phyloP scores from a whole-genome alignment of 352 stramenopile genomes.

The Phytophthora boehmeriae region DNA sequence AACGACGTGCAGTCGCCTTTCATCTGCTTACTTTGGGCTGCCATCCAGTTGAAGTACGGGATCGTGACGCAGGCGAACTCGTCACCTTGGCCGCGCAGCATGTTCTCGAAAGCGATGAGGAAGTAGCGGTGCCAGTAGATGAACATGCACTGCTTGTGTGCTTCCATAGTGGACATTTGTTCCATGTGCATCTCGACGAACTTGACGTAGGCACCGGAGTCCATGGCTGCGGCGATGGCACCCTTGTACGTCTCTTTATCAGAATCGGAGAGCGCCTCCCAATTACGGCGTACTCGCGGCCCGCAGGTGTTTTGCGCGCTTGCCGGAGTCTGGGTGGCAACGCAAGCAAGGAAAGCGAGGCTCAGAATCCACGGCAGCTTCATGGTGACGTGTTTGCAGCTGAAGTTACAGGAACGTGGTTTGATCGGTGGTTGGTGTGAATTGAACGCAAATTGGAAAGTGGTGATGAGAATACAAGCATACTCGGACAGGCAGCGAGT shows the following conservation, averaged over 20 bases:
- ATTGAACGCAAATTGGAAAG: conserved; percentile 21
- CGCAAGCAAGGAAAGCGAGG: conserved; percentile 16
- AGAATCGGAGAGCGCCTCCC: conserved; percentile 27
- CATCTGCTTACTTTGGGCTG: conserved; percentile 34
- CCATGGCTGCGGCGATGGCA: conserved; percentile 43
- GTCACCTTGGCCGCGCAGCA: conserved; percentile 49
- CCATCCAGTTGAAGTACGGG: conserved; percentile 75
- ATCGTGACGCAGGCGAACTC: conserved; percentile 63
- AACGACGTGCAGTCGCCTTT: conserved; percentile 43
- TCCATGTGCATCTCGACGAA: conserved; percentile 61
- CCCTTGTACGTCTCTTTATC: conserved; percentile 49
- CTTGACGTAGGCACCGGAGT: conserved; percentile 47
- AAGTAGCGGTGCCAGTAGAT: conserved; percentile 75
- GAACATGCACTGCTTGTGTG: conserved; percentile 65
- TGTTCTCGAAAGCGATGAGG: conserved; percentile 73
- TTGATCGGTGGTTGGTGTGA: background rate
- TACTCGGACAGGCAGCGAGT: background rate
- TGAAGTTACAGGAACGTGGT: background rate
- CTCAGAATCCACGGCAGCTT: conserved; percentile 16
- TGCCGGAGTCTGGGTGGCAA: background rate
- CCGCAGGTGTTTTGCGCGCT: conserved; percentile 21
- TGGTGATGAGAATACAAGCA: background rate
- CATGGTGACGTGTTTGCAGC: conserved; percentile 1
- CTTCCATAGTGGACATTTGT: conserved; percentile 36
- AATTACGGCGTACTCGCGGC: conserved; percentile 40